These are phyloP conservation scores for Candida sakaeoensis DNA, from an alignment of 805 yeast species.

Conservation along the genomic window DNA sequence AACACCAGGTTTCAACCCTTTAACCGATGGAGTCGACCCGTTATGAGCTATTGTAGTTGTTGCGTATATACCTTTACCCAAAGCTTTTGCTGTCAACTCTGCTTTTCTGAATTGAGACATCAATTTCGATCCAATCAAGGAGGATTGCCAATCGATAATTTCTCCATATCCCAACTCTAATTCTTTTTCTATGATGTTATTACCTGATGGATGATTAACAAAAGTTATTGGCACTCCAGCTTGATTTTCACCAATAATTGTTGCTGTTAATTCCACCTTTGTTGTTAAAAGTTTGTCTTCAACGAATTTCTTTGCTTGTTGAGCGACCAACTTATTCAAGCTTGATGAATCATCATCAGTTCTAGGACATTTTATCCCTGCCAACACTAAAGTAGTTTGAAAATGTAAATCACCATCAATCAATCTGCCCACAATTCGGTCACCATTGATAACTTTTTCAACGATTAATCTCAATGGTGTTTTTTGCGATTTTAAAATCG, in stretches of 20 bases:
- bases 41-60: slow-evolving; percentile 43
- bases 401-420: slow-evolving; percentile 50
- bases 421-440: slow-evolving; percentile 63
- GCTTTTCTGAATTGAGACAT: slow-evolving; percentile 63
- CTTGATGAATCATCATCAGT: slow-evolving; percentile 44
- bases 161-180: slow-evolving; percentile 69
- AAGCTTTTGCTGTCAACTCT: slow-evolving; percentile 59
- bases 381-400: slow-evolving; percentile 58
- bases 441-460: slow-evolving; percentile 77
- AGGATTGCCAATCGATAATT: slow-evolving; percentile 78
- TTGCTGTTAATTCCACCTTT: slow-evolving; percentile 47
- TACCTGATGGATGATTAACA: slow-evolving; percentile 70
- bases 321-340: slow-evolving; percentile 55
- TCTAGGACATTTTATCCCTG: slow-evolving; percentile 74
- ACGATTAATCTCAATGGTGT: slow-evolving; percentile 54
- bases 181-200: slow-evolving; percentile 62
- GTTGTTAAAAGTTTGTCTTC: slow-evolving; percentile 62
- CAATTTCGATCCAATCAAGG: slow-evolving; percentile 57
- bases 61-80: slow-evolving; percentile 51
- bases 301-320: slow-evolving; percentile 61
- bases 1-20: slow-evolving; percentile 42
- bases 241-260: slow-evolving; percentile 57
- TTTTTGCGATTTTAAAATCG: slow-evolving; percentile 32
- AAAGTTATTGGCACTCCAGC: slow-evolving; percentile 59
- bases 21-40: slow-evolving; percentile 11